phyloP scores from a whole-genome alignment of 805 yeast genomes.

The Tetrapisispora nanseiensis region DNA sequence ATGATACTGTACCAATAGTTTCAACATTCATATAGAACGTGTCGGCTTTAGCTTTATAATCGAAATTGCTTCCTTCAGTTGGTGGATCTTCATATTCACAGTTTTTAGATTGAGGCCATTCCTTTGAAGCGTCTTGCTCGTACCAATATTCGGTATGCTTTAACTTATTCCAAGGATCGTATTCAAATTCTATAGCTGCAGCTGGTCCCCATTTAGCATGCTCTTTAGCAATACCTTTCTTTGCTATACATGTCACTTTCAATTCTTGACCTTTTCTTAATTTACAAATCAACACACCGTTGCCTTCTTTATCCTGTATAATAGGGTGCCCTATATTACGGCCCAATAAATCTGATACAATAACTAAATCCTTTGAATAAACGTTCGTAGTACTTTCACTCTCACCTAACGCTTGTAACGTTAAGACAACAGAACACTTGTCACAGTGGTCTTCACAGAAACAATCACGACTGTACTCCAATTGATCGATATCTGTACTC shows the following conservation, averaged over 20 bases:
- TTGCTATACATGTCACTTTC: conserved; percentile 84
- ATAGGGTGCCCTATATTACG: conserved; percentile 71
- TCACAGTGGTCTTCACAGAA: conserved; percentile 97
- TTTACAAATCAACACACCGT: conserved; percentile 88
- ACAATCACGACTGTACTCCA: conserved; percentile 89
- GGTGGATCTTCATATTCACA: conserved; percentile 97
- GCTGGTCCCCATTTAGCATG: conserved; percentile 99
- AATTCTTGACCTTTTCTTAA: conserved; percentile 88
- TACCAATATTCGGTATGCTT: conserved; percentile 96
- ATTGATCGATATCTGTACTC: conserved; percentile 70
- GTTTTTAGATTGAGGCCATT: conserved; percentile 88
- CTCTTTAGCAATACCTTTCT: conserved; percentile 94
- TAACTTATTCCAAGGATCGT: conserved; percentile 97
- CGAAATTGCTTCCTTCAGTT: conserved; percentile 74
- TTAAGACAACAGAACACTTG: conserved; percentile 82
- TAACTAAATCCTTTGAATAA: conserved; percentile 69
- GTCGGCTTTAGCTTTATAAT: conserved; percentile 71
- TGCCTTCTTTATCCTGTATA: conserved; percentile 60
- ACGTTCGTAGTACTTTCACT: conserved; percentile 82
- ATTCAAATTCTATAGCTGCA: conserved; percentile 91
- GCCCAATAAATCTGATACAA: conserved; percentile 32
- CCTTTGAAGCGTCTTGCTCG: conserved; percentile 76
- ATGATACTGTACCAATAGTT: conserved; percentile 80
- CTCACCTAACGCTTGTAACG: conserved; percentile 81
- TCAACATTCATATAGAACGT: conserved; percentile 84